phyloP scores from a whole-genome alignment of 306 rosid species.

The apple (Malus domestica) region ASM211411v1 NC_041794.1:4640001-4640500 shows the following conservation, averaged over 20 bases:
- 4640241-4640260: background rate
- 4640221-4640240: no score
- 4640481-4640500: background rate
- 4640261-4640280: background rate
- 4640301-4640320: background rate
- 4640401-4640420: background rate
- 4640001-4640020: background rate
- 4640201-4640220: background rate
- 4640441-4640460: background rate
- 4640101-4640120: no score
- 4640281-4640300: background rate
- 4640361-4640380: background rate
- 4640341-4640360: background rate
- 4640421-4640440: background rate
- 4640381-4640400: background rate
- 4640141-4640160: no score
- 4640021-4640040: background rate
- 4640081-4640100: no score
- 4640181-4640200: background rate
- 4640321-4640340: constrained; percentile 1
- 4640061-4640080: no score
- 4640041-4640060: background rate
- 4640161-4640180: no score
- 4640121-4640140: no score
- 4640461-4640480: background rate